Evolutionary conservation across 2,329 filamentous ascomycete genomes (phyloP).

Genomic region (Alternaria consortialis): DNA sequence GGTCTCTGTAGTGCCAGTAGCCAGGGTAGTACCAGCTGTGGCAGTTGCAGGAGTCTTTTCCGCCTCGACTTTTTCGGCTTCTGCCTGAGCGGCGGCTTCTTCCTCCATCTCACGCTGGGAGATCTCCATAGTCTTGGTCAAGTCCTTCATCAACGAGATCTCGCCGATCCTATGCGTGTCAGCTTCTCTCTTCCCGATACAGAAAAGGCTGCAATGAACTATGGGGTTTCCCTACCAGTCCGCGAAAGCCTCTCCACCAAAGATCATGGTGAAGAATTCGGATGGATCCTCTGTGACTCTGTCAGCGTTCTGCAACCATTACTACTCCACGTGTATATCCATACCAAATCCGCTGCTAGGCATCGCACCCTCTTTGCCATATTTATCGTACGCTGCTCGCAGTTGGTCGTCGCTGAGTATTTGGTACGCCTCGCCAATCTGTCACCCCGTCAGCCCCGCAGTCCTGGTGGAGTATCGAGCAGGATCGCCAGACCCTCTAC

Average conservation of each 20-base stretch:
- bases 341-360: constrained; percentile 87
- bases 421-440: constrained; percentile 76
- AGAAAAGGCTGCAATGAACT: background rate
- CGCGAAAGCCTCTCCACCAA: constrained; percentile 92
- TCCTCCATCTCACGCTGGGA: constrained; percentile 83
- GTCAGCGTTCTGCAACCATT: constrained; percentile 31
- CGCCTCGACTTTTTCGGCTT: constrained; percentile 42
- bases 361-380: constrained; percentile 92
- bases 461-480: constrained; percentile 11
- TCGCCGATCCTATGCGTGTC: constrained; percentile 76
- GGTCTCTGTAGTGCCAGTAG: constrained; percentile 17
- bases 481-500: constrained; percentile 7
- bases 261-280: constrained; percentile 99
- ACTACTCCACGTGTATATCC: constrained; percentile 22
- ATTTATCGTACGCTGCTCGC: constrained; percentile 93
- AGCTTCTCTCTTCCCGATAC: constrained; percentile 4
- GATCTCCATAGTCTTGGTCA: constrained; percentile 98
- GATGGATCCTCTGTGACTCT: constrained; percentile 76
- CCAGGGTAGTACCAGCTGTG: constrained; percentile 17
- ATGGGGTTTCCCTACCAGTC: constrained; percentile 68
- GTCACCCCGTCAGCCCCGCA: constrained; percentile 36
- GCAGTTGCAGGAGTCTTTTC: constrained; percentile 30
- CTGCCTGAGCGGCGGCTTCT: constrained; percentile 65
- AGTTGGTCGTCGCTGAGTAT: constrained; percentile 89
- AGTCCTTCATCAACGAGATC: constrained; percentile 97